Evolutionary conservation across 129 eudicot genomes (phyloP).

Genomic region (Calendula officinalis): DNA sequence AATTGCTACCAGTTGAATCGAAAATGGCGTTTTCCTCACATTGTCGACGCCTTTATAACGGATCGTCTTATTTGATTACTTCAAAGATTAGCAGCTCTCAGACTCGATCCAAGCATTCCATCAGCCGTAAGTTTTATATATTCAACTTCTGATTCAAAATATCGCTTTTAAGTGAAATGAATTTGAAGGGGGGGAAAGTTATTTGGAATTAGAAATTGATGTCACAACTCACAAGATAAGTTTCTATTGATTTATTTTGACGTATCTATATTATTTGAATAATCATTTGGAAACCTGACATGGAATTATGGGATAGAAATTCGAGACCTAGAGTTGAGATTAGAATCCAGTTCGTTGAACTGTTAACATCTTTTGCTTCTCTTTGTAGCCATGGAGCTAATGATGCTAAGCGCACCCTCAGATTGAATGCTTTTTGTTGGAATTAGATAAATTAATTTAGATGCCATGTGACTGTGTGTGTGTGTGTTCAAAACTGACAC

Average conservation of each 20-base stretch:
- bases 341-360: neutral
- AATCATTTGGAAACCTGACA: neutral
- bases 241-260: neutral
- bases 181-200: neutral
- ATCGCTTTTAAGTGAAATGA: neutral
- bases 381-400: slow-evolving; percentile 5
- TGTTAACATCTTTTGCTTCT: neutral
- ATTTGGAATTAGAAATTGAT: neutral
- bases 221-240: neutral
- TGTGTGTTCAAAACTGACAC: neutral
- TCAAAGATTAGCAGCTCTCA: slow-evolving; percentile 23
- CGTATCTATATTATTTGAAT: slow-evolving; percentile 1
- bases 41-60: slow-evolving; percentile 21
- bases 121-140: slow-evolving; percentile 28
- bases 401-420: neutral
- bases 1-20: neutral
- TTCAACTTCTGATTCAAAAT: neutral
- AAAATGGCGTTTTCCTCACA: slow-evolving; percentile 14
- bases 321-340: neutral
- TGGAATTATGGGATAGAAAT: neutral
- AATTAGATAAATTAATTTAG: neutral
- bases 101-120: slow-evolving; percentile 28
- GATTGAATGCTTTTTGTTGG: neutral
- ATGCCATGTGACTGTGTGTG: neutral
- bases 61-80: slow-evolving; percentile 14